Conservation (phyloP, 805 yeast species). For the Suhomyces pyralidae region DNA sequence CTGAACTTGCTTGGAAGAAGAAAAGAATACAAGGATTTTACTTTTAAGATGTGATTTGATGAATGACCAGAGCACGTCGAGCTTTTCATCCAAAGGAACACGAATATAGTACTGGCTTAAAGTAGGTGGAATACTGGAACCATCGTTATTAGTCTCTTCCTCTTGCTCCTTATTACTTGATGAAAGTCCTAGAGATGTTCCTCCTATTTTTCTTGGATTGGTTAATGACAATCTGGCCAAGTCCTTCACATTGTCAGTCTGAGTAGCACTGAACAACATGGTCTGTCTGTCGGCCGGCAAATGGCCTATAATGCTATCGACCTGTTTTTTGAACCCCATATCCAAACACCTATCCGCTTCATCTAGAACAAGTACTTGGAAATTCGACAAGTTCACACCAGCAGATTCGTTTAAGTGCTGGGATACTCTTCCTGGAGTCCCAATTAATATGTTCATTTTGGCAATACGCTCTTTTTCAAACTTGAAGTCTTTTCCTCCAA, state of each 20-base stretch:
- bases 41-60: slow-evolving; percentile 76
- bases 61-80: slow-evolving; percentile 83
- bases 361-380: slow-evolving; percentile 78
- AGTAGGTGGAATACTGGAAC: slow-evolving; percentile 74
- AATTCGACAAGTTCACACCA: slow-evolving; percentile 68
- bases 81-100: slow-evolving; percentile 71
- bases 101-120: slow-evolving; percentile 80
- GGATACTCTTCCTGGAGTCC: slow-evolving; percentile 87
- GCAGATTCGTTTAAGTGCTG: slow-evolving; percentile 91
- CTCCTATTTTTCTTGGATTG: slow-evolving; percentile 46
- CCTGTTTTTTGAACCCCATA: slow-evolving; percentile 84
- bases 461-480: slow-evolving; percentile 79
- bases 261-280: slow-evolving; percentile 83
- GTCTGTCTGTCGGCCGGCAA: slow-evolving; percentile 83
- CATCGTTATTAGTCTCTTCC: slow-evolving; percentile 26
- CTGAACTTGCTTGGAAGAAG: slow-evolving; percentile 89
- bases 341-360: slow-evolving; percentile 93
- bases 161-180: not conserved
- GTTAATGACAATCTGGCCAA: slow-evolving; percentile 75
- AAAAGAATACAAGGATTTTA: slow-evolving; percentile 78
- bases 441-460: slow-evolving; percentile 76
- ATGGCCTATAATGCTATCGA: slow-evolving; percentile 76
- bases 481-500: slow-evolving; percentile 88
- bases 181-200: slow-evolving; percentile 25
- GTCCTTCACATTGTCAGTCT: slow-evolving; percentile 76